phyloP scores from a whole-genome alignment of 2,329 filamentous ascomycete species.

The Penicillium sp. region DNA sequence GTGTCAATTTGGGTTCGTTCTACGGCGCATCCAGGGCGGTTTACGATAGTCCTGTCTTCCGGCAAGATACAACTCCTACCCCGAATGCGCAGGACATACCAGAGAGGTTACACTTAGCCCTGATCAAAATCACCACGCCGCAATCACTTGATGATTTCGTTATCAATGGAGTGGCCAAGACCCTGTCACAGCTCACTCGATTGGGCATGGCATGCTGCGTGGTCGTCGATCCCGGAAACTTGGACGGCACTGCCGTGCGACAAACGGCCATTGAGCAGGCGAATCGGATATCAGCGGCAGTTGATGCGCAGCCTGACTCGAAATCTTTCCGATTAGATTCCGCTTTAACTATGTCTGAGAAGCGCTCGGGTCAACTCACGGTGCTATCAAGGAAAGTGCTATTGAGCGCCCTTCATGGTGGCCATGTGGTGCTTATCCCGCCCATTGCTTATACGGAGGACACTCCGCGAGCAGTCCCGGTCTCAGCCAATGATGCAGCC shows the following conservation, averaged over 20 bases:
- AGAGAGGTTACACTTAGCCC: slow-evolving; percentile 67
- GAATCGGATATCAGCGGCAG: slow-evolving; percentile 67
- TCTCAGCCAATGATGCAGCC: slow-evolving; percentile 62
- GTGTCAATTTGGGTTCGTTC: slow-evolving; percentile 60
- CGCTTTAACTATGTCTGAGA: slow-evolving; percentile 42
- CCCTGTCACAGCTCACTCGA: slow-evolving; percentile 74
- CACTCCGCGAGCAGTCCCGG: slow-evolving; percentile 47
- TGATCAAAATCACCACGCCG: slow-evolving; percentile 77
- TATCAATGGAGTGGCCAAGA: slow-evolving; percentile 72
- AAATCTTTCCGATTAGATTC: slow-evolving; percentile 67
- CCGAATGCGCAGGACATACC: slow-evolving; percentile 35
- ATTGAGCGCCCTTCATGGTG: slow-evolving; percentile 62
- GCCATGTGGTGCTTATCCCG: slow-evolving; percentile 67
- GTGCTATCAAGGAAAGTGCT: slow-evolving; percentile 52
- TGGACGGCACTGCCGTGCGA: slow-evolving; percentile 41
- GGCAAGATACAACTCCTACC: slow-evolving; percentile 48
- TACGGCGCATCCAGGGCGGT: slow-evolving; percentile 58
- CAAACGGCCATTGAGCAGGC: slow-evolving; percentile 59
- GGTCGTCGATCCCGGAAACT: slow-evolving; percentile 66
- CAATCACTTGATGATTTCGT: slow-evolving; percentile 66
- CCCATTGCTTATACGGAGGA: slow-evolving; percentile 58
- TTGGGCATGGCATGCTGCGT: slow-evolving; percentile 79
- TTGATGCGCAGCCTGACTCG: slow-evolving; percentile 65
- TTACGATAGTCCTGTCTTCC: slow-evolving; percentile 58
- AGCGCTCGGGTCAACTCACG: slow-evolving; percentile 33